Percentiles rank a stretch among this genome's conserved stretches.
Conservation (phyloP, 2,329 filamentous ascomycete genomes). For the Neonectria sp. region DNA sequence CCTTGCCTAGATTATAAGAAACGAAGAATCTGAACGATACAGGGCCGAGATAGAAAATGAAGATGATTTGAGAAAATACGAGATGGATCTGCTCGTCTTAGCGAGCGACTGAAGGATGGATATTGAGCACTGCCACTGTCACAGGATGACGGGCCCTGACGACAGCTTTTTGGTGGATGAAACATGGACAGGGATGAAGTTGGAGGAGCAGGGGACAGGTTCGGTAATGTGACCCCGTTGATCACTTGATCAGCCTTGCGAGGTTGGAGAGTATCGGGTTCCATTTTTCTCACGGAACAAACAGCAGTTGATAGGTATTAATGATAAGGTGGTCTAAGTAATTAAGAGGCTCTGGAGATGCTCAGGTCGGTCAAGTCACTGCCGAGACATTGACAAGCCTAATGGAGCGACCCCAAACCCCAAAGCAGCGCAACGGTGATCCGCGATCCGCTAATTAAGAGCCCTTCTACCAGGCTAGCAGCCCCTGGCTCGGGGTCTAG, state of each 20-base stretch:
- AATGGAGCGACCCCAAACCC: background rate
- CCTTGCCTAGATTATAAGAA: background rate
- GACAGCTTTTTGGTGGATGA: conserved; percentile 5
- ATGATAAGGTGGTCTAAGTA: background rate
- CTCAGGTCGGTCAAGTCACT: background rate
- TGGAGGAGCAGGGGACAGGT: conserved; percentile 1
- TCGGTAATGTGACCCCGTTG: conserved; percentile 19
- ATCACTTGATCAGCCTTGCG: conserved; percentile 29
- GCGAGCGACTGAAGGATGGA: conserved; percentile 2
- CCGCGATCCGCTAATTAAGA: background rate
- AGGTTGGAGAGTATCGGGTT: background rate
- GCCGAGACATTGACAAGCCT: background rate
- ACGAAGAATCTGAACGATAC: background rate
- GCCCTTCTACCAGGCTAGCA: background rate
- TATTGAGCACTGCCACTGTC: conserved; percentile 13
- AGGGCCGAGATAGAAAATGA: background rate
- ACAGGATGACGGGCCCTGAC: background rate
- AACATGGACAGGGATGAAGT: conserved; percentile 13
- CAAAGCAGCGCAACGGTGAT: background rate
- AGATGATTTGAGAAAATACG: background rate
- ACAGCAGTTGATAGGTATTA: background rate
- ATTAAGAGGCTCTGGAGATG: background rate
- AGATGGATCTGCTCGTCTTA: background rate
- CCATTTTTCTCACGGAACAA: background rate
- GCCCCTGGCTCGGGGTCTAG: background rate